Conservation (phyloP, 352 stramenopile genomes). For the Pythium biforme region DNA sequence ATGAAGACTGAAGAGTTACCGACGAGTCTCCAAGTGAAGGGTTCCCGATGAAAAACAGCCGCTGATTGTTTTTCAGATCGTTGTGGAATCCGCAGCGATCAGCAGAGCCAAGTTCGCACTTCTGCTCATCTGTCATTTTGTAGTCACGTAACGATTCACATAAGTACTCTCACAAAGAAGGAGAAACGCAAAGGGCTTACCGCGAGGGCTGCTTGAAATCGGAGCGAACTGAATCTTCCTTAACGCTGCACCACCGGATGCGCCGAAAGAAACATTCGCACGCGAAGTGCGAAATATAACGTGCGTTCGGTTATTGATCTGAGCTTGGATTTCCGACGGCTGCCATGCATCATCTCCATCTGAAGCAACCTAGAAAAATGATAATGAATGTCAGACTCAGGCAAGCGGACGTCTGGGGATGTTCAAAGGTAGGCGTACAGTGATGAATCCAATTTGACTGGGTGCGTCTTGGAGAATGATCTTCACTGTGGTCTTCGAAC, state of each 20-base stretch:
- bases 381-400: neutral
- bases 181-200: neutral
- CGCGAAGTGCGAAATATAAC: conserved; percentile 10
- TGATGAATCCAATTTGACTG: conserved; percentile 18
- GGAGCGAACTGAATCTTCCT: conserved; percentile 15
- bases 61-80: neutral
- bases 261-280: conserved; percentile 8
- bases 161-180: neutral
- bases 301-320: conserved; percentile 13
- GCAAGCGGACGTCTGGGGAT: too few species aligned
- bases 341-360: conserved; percentile 16
- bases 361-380: conserved; percentile 10
- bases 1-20: conserved; percentile 7
- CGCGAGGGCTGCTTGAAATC: neutral
- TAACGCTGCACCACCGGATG: neutral
- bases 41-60: conserved; percentile 8
- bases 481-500: conserved; percentile 7
- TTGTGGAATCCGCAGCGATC: conserved; percentile 28
- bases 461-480: conserved; percentile 10
- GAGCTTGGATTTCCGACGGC: conserved; percentile 25
- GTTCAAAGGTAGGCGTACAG: neutral
- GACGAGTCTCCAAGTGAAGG: conserved; percentile 9
- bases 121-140: neutral
- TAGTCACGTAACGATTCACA: neutral
- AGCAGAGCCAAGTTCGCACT: conserved; percentile 8